Evolutionary conservation across 2,329 filamentous ascomycete species (phyloP), one percentile per base, ranked within the genome.

Genomic region (Elsinoe australis): DNA sequence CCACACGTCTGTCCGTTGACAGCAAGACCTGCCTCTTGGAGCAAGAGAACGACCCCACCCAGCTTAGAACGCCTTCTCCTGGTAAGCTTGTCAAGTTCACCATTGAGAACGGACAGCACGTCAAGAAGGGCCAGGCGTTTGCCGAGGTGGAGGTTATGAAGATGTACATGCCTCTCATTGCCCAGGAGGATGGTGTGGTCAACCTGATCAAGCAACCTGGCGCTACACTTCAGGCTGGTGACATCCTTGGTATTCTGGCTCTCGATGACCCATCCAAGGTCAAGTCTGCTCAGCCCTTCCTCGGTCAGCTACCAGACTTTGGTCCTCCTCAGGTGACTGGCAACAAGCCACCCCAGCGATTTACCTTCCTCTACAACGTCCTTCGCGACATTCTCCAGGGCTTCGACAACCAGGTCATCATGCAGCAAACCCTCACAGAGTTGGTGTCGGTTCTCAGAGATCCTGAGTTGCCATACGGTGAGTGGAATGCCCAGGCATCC

Each of bases 111-210:
- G 92, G 92, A 52, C 78, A 88, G 58, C 92, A 98, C 65, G 81
- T 98, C 67, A 83, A 80, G 67, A 87, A 94, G 58, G 90, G 90
- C 50, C 86, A 96, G 67, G 75, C 90, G 26, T 98, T 88, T 62
- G 92, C 92, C 49, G 92, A 98, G 68, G 90, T 98, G 32, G 92
- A 98, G 71, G 92, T 98, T 69, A 98, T 98, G 92, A 98, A 98
- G 78, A 98, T 98, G 92, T 96, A 96, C 78, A 98, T 98, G 92
- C 92, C 92, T 61, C 76, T 98, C 49, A 78, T 98, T 53, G 86
- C 92, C 2, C 84, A 89, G 64, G 92, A 98, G 67, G 92, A 95
- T 59, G 92, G 92, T 73, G 78, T 94, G 48, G 90, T 98, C 49
- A 92, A 95, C 72, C 79, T 98, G 60, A 95, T 98, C 75, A 98